Percentiles rank a stretch among this genome's conserved stretches.
These are phyloP conservation scores for Solanum sitiens DNA, from an alignment of 257 asterid genomes.

Conservation along the genomic window DNA sequence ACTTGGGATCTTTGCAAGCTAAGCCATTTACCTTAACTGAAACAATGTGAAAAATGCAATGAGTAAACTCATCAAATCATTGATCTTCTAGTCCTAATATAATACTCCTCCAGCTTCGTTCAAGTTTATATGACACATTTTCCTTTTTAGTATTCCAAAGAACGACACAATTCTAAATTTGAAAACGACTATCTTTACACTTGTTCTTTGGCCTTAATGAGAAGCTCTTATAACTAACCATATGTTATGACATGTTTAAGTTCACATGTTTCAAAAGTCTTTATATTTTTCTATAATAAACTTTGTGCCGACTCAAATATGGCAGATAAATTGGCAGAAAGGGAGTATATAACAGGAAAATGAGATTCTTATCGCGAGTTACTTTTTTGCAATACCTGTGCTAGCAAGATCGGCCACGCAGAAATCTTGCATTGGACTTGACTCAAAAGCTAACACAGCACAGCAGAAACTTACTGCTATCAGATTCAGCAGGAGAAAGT, in stretches of 20 bases:
- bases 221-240: background rate
- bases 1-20: background rate
- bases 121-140: background rate
- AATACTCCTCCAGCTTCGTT: background rate
- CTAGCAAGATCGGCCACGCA: background rate
- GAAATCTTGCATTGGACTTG: background rate
- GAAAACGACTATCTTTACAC: rapidly evolving
- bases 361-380: background rate
- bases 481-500: background rate
- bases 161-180: background rate
- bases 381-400: background rate
- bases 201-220: background rate
- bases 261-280: background rate
- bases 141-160: background rate
- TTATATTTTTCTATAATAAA: background rate
- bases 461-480: background rate
- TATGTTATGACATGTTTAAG: background rate
- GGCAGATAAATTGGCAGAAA: background rate
- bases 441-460: background rate
- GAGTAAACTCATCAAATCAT: background rate
- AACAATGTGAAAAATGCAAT: background rate
- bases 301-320: background rate
- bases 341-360: background rate
- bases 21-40: background rate
- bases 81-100: background rate